phyloP scores from a whole-genome alignment of 2,329 filamentous ascomycete species.

The Intubia oerlemansii region DNA sequence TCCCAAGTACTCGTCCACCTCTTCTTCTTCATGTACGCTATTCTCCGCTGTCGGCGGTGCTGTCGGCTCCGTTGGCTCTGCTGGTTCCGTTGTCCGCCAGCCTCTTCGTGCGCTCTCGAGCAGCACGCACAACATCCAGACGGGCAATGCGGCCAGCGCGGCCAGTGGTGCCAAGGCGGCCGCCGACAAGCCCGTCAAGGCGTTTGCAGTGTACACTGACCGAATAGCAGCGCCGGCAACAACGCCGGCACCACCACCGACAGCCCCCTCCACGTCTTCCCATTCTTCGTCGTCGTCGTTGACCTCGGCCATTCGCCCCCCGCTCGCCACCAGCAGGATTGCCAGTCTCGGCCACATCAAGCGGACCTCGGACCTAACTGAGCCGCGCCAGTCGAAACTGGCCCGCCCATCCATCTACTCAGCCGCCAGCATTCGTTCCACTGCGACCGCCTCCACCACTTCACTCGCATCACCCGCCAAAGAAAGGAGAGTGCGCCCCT shows the following conservation, averaged over 20 bases:
- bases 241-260: not conserved
- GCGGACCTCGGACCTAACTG: slow-evolving; percentile 15
- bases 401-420: slow-evolving; percentile 12
- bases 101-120: slow-evolving; percentile 52
- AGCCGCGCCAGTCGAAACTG: slow-evolving; percentile 22
- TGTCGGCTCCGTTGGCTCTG: no score
- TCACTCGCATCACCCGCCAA: no score
- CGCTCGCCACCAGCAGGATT: slow-evolving; percentile 5
- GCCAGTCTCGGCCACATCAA: slow-evolving; percentile 13
- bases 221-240: slow-evolving; percentile 14
- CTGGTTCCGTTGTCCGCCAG: no score
- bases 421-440: slow-evolving; percentile 3
- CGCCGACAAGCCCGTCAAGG: slow-evolving; percentile 50
- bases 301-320: no score
- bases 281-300: not conserved
- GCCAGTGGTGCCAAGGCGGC: slow-evolving; percentile 14
- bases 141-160: slow-evolving; percentile 28
- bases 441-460: no score
- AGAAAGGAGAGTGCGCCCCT: no score
- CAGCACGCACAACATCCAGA: slow-evolving; percentile 53
- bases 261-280: slow-evolving; percentile 18
- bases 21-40: slow-evolving; percentile 1
- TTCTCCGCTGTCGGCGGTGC: no score
- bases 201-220: slow-evolving; percentile 75
- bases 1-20: slow-evolving; percentile 12